Conservation (phyloP, 2,329 filamentous ascomycete species). For the Fusarium brachygibbosum region DNA sequence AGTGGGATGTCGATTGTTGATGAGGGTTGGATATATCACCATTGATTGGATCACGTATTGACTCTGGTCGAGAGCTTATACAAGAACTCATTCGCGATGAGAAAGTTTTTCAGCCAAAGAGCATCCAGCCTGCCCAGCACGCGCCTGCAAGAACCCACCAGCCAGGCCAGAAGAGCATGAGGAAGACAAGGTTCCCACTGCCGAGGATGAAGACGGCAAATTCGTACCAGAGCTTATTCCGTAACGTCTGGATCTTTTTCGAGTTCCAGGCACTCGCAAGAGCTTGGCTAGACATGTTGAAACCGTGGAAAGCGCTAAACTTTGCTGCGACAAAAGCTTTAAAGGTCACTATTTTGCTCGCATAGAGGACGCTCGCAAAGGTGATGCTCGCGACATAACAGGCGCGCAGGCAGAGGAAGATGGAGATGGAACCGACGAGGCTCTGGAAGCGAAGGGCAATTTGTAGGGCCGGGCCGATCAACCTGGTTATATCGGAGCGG, state of each 20-base stretch:
- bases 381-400: constrained; percentile 51
- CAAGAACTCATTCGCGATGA: constrained; percentile 9
- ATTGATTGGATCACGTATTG: constrained; percentile 24
- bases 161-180: constrained; percentile 70
- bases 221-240: constrained; percentile 65
- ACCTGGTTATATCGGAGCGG: constrained; percentile 52
- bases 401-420: constrained; percentile 52
- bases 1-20: constrained; percentile 9
- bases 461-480: constrained; percentile 54
- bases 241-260: constrained; percentile 53
- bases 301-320: constrained; percentile 49
- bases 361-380: constrained; percentile 43
- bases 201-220: constrained; percentile 66
- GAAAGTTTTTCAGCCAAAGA: constrained; percentile 51
- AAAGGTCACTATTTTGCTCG: constrained; percentile 47
- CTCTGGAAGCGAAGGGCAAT: constrained; percentile 55
- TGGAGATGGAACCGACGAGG: constrained; percentile 50
- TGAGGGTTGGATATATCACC: constrained; percentile 20
- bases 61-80: constrained; percentile 24
- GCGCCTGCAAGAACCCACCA: constrained; percentile 63
- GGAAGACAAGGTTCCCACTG: constrained; percentile 61
- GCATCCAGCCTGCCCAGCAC: constrained; percentile 53
- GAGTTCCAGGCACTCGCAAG: constrained; percentile 56
- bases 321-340: constrained; percentile 49
- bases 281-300: constrained; percentile 50